Percentiles rank a stretch among this genome's conserved stretches.
These are phyloP conservation scores for Perilla frutescens DNA, from an alignment of 257 asterid species.

Conservation along the genomic window DNA sequence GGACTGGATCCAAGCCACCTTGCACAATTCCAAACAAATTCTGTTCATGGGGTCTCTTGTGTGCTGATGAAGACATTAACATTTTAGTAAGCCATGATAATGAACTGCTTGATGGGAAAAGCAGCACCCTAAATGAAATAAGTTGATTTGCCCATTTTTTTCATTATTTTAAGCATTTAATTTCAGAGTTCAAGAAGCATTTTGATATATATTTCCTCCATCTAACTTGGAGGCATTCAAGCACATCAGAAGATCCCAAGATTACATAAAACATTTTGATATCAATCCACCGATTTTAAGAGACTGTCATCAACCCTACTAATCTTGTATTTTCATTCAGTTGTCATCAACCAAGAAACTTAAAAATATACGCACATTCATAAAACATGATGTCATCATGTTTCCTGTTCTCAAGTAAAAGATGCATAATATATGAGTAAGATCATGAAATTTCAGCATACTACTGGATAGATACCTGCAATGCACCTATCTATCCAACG, in stretches of 20 bases:
- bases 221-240: not conserved
- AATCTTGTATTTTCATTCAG: not conserved
- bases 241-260: conserved; percentile 19
- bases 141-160: not conserved
- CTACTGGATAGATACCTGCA: conserved; percentile 59
- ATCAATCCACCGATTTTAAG: not conserved
- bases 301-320: conserved; percentile 3
- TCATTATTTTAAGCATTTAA: not conserved
- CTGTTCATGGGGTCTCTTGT: conserved; percentile 90
- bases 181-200: conserved; percentile 1
- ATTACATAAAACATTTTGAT: not conserved
- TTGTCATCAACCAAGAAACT: not conserved
- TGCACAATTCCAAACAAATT: conserved; percentile 98
- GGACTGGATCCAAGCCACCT: conserved; percentile 97
- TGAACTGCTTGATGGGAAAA: conserved; percentile 29
- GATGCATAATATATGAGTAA: not conserved
- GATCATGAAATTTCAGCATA: conserved; percentile 2
- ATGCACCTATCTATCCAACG: conserved; percentile 99
- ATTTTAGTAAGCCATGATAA: conserved; percentile 12
- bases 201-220: not conserved
- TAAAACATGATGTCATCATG: conserved; percentile 17
- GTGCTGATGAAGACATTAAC: conserved; percentile 65
- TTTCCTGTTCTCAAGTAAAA: conserved; percentile 7
- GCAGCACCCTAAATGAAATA: conserved; percentile 15
- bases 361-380: not conserved